Base-by-base conservation (phyloP, 2,329 filamentous ascomycete genomes). In the Teratosphaeriaceae sp. region DNA sequence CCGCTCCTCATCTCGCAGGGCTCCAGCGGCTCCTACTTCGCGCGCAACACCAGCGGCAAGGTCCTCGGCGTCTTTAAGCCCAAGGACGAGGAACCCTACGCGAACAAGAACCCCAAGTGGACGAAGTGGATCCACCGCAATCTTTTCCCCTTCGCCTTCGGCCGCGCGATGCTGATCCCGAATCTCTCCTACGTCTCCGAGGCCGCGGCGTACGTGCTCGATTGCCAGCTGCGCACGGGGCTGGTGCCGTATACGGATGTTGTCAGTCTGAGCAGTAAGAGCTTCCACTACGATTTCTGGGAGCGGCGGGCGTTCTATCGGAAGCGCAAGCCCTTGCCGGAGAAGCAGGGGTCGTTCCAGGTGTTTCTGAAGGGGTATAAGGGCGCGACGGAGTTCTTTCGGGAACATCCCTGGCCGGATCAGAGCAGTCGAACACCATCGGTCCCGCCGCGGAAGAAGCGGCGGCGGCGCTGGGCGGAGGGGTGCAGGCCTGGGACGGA, bases 121-220 rank as follows among this genome's bases (percentile, higher is more conserved):
- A 97, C 94, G 56, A 98, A 98, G 68, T 98, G 92, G 92, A 89
- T 98, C 70, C 92, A 98, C 65, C 78, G 92, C 51, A 98, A 98
- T 63, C 64, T 98, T 51, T 97, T 98, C 56, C 92, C 92, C 7
- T 98, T 94, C 69, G 96, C 87, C 66, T 98, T 98, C 58, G 92
- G 92, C 15, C 76, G 92, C 58, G 89, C 90, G 35, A 97, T 88
- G 52, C 78, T 98, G 42, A 98, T 98, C 63, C 92, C 92, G 43
- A 98, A 98, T 59, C 74, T 98, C 38, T 96, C 89, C 42, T 98
- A 98, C 62, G 88, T 98, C 54, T 97, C 89, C 56, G 92, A 98
- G 72, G 92, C 92, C 15, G 92, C 92, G 15, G 92, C 92, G 26
- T 98, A 96, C 64, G 88, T 95, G 5, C 80, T 98, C 40, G 92